Percentiles rank a stretch among this genome's conserved stretches.
Conservation (phyloP, 306 rosid genomes). For the Canavalia gladiata region DNA sequence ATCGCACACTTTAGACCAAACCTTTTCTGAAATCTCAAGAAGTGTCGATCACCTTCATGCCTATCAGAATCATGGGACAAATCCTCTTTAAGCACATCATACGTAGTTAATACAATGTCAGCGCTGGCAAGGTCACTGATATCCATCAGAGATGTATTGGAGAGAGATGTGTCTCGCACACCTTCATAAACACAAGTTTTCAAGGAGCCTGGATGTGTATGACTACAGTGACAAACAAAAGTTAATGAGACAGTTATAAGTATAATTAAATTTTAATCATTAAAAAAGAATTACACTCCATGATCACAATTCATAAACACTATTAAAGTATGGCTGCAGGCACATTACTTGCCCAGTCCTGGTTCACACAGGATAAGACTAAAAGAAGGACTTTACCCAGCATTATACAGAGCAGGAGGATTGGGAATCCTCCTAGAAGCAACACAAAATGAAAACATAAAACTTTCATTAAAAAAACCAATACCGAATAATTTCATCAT, state of each 20-base stretch:
- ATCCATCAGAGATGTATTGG: slow-evolving; percentile 63
- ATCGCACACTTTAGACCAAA: slow-evolving; percentile 48
- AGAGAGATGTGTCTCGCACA: slow-evolving; percentile 72
- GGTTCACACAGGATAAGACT: neutral
- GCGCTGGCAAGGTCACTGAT: slow-evolving; percentile 74
- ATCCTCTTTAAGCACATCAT: slow-evolving; percentile 94
- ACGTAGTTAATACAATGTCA: slow-evolving; percentile 89
- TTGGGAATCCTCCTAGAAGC: slow-evolving; percentile 14
- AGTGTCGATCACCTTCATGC: slow-evolving; percentile 89
- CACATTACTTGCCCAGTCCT: neutral
- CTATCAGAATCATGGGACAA: slow-evolving; percentile 93
- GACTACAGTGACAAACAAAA: slow-evolving; percentile 63
- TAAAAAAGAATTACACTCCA: slow-evolving; percentile 1
- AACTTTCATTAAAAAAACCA: slow-evolving; percentile 37
- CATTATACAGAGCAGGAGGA: neutral
- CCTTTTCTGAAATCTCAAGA: slow-evolving; percentile 96
- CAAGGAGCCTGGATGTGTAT: slow-evolving; percentile 83
- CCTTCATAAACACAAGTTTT: slow-evolving; percentile 88
- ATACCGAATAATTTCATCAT: slow-evolving; percentile 85
- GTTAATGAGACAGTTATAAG: slow-evolving; percentile 51
- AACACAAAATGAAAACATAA: slow-evolving; percentile 6
- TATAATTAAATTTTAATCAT: slow-evolving; percentile 30
- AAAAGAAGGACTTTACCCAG: slow-evolving; percentile 5
- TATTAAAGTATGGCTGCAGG: slow-evolving; percentile 27
- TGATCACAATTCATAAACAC: slow-evolving; percentile 26